phyloP scores from a whole-genome alignment of 805 yeast species.

The Blastobotrys mokoenaii region DNA sequence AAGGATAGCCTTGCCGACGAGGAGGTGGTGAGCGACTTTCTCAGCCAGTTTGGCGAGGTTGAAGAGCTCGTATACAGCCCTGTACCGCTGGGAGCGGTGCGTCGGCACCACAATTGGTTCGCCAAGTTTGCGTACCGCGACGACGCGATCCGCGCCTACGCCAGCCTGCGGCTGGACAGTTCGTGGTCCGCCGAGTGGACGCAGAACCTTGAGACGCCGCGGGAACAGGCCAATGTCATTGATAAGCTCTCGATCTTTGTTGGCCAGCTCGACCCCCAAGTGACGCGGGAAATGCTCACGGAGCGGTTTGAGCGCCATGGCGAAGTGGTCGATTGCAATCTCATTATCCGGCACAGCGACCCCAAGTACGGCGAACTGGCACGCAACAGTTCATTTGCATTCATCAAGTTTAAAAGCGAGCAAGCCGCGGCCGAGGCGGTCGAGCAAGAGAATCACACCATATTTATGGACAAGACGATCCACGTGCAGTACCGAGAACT shows the following conservation, averaged over 20 bases:
- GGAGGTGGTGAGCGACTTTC: constrained; percentile 31
- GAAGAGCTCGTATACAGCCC: constrained; percentile 42
- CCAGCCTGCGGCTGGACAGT: constrained; percentile 27
- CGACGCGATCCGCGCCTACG: constrained; percentile 82
- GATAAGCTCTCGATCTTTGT: constrained; percentile 72
- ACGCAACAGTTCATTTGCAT: constrained; percentile 52
- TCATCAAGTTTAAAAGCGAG: constrained; percentile 55
- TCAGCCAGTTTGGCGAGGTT: constrained; percentile 60
- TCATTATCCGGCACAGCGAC: constrained; percentile 20
- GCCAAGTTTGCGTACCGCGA: constrained; percentile 72
- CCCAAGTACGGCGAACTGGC: constrained; percentile 9
- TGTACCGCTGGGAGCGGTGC: not conserved
- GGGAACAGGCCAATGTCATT: constrained; percentile 36
- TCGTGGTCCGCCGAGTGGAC: constrained; percentile 76
- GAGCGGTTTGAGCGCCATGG: constrained; percentile 66
- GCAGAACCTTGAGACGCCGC: constrained; percentile 46
- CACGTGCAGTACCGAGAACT: constrained; percentile 78
- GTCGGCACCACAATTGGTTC: constrained; percentile 45
- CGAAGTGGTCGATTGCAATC: constrained; percentile 41
- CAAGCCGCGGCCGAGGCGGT: constrained; percentile 80
- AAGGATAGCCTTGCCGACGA: not conserved
- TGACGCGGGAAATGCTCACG: constrained; percentile 45
- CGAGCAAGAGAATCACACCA: constrained; percentile 61
- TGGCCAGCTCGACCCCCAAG: constrained; percentile 55
- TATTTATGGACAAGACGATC: constrained; percentile 63